Evolutionary conservation across 768 basidiomycete genomes (phyloP), one percentile per base, ranked within the genome.

Genomic region (Termitomyces sp.): DNA sequence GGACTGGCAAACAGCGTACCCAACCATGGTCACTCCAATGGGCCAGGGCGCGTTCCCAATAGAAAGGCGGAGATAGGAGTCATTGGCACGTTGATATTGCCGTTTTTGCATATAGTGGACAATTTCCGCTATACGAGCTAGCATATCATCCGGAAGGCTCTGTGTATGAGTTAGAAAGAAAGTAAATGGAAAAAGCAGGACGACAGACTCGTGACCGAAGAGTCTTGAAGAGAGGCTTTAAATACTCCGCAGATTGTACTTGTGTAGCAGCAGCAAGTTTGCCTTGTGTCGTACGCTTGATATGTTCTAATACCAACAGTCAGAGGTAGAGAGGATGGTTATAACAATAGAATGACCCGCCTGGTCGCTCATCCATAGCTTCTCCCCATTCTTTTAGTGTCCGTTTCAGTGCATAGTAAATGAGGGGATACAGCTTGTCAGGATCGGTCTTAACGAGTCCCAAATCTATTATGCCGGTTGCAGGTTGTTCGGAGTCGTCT

Each of bases 41-140:
- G 97, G 97, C 97, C 97, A 99, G 3, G 97, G 95, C 0, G 97
- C 96, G 66, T 97, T 99, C 35, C 97, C 97, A 62, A 99, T 99
- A 6, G 92, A 94, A 40, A 99, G 77, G 7, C 97, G 89, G 24
- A 99, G 84, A 70, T 99, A 99, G 0, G 95, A 88, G 69, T 99
- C 97, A 66, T 98, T 99, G 3, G 97, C 96, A 55, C 79, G 83
- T 70, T 98, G 94, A 65, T 99, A 99, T 70, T 95, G 86, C 30
- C 97, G 87, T 62, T 84, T 88, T 70, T 99, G 97, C 94, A 97
- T 96, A 73, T 94, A 76, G 67, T 98, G 90, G 7, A 98, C 90
- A 54, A 99, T 95, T 72, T 99, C 95, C 14, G 93, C 87, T 59
- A 94, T 89, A 44, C 88, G 85, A 42, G 77, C 79, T 53, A 99